Evolutionary conservation across 495 filamentous ascomycete species (phyloP), one percentile per base, ranked within the genome.

Genomic region (Aspergillus baeticus): DNA sequence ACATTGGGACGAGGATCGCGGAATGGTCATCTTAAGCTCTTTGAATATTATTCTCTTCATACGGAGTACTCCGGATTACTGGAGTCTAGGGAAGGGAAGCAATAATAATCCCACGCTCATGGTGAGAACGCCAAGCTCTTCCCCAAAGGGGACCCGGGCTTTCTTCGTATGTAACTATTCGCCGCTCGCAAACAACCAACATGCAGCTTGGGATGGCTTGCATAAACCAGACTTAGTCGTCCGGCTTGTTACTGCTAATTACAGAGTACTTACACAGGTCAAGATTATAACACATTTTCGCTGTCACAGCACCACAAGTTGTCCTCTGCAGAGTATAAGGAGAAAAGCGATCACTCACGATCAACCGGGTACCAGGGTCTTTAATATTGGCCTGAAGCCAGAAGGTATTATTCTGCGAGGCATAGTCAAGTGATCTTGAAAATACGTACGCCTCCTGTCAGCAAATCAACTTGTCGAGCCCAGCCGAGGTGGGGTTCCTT

Each of bases 371-470:
- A 52, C 22, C 38, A 55, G 35, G 33, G 31, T 11, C 29, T 48
- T 33, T 41, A 39, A 18, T 34, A 58, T 64, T n/a, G 55, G 55
- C 62, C 31, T 62, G 58, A 55, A 42, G 58, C 41, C 58, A 55
- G 55, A 51, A 55, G 55, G 52, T 60, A 57, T 54, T 51, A 18
- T 42, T 47, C 58, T 63, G 58, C 64, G 56, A 63, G 60, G 63
- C 63, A 66, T 51, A 57, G 51, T 38, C 35, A 41, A 38, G 13
- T 37, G 42, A 54, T 51, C 26, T 29, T 21, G 37, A 26, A 47
- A 51, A 47, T n/a, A n/a, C n/a, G n/a, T n/a, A 29, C 50, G 52
- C 18, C 31, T 18, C 21, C 6, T 20, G 52, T 37, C 22, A 45
- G 42, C 51, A 53, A 43, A 53, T 61, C 45, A 41, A 61, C 54